phyloP scores from a whole-genome alignment of 2,329 filamentous ascomycete genomes.

The Pestalotiopsis fici region DNA sequence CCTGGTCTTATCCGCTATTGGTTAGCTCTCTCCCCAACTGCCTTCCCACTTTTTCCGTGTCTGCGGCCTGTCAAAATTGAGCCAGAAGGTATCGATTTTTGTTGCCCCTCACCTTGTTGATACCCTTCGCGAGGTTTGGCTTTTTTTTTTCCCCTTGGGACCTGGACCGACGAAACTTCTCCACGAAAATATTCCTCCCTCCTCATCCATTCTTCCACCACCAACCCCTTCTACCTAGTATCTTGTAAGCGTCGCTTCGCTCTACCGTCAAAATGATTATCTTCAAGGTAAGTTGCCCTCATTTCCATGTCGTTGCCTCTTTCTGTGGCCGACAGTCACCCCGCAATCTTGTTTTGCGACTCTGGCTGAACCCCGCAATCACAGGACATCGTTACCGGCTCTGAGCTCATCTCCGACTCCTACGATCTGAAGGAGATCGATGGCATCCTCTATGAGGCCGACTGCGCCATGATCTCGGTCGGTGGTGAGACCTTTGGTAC shows the following conservation, averaged over 20 bases:
- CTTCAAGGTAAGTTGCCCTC: conserved; percentile 57
- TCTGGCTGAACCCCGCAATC: conserved; percentile 12
- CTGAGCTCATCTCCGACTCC: conserved; percentile 93
- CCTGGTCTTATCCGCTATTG: background rate
- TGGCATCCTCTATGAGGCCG: conserved; percentile 81
- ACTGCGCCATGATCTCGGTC: conserved; percentile 87
- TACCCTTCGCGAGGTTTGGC: background rate
- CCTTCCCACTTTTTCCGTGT: background rate
- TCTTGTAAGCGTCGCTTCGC: conserved; percentile 8
- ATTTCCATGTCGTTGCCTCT: background rate
- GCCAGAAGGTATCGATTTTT: conserved; percentile 5
- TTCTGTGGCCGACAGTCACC: background rate
- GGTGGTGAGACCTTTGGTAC: conserved; percentile 72
- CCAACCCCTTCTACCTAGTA: conserved; percentile 8
- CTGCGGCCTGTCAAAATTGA: conserved; percentile 8
- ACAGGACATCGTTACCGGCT: conserved; percentile 80
- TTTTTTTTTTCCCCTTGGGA: background rate
- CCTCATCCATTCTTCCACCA: background rate
- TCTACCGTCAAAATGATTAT: conserved; percentile 68
- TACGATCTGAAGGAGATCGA: conserved; percentile 82
- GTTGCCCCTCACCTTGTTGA: conserved; percentile 2
- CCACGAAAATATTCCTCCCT: background rate
- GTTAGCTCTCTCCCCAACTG: background rate
- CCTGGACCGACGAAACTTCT: background rate
- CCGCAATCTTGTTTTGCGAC: background rate